These are phyloP conservation scores for Daldinia eschscholtzii DNA, from an alignment of 2,329 filamentous ascomycete genomes.

Conservation along the genomic window DNA sequence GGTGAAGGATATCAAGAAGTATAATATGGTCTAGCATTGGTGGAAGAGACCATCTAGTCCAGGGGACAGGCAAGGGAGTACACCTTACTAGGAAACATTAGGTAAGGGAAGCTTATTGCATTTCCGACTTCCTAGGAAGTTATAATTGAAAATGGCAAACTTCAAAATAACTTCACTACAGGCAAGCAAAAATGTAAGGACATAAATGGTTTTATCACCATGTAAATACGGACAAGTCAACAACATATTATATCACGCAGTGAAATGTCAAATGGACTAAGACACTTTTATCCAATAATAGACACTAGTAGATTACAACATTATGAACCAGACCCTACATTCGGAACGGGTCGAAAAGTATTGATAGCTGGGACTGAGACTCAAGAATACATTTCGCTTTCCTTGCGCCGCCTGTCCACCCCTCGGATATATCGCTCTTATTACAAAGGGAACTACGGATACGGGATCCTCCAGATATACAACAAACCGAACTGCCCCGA, in stretches of 20 bases:
- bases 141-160: background rate
- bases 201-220: too few relatives aligned
- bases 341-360: slow-evolving; percentile 44
- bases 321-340: slow-evolving; percentile 58
- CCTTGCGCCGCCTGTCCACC: slow-evolving; percentile 32
- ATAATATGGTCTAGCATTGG: too few relatives aligned
- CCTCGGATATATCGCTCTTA: slow-evolving; percentile 31
- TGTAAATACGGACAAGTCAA: background rate
- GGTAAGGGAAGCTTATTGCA: background rate
- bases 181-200: too few relatives aligned
- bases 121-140: slow-evolving; percentile 2
- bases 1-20: too few relatives aligned
- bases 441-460: slow-evolving; percentile 40
- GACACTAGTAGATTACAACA: slow-evolving; percentile 62
- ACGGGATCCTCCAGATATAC: slow-evolving; percentile 8
- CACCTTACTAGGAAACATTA: background rate
- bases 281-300: slow-evolving; percentile 48
- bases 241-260: background rate
- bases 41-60: background rate
- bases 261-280: background rate
- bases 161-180: too few relatives aligned
- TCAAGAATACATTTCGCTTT: slow-evolving; percentile 33
- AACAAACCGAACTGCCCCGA: slow-evolving; percentile 1
- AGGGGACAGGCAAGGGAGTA: background rate
- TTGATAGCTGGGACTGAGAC: slow-evolving; percentile 43